Base-by-base conservation (phyloP, 2,329 filamentous ascomycete species). In the Fusarium miscanthi region DNA sequence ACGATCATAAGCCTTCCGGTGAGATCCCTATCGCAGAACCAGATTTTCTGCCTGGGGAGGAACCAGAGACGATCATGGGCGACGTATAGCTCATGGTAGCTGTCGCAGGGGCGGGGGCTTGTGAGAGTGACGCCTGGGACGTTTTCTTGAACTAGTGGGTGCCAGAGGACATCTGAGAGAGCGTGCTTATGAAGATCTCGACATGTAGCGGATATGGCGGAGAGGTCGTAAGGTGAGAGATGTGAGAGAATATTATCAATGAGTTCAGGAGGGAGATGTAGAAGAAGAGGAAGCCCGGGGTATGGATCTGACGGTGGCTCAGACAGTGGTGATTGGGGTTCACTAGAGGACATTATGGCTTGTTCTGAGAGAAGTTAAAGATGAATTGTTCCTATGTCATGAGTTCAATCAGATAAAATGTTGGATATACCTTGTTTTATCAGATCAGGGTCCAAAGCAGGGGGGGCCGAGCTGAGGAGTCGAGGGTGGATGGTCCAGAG, bases 61-160 rank as follows among this genome's bases (percentile, higher is more conserved):
- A 97, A 97, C 95, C 95, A 98, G 76, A 91, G 90, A 1, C 92
- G 91, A 71, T 96, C 88, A 79, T 96, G 93, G 25, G 90, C 87
- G 45, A 87, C 84, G 79, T 93, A 97, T 5, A 97, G 87, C 31
- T 92, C 87, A 63, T 89, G 89, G 81, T 91, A 97, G 30, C 86
- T 90, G 5, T 82, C 74, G 76, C 87, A 91, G 11, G 91, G 91
- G 11, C 85, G 86, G 0, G 91, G 85, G 2, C 86, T 85, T 2
- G 82, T 81, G 33, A 94, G 82, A 17, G 75, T 70, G 59, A 84
- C 78, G 38, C 87, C 82, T 1, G 92, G 91, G 0, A 96, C 83
- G 70, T 93, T 90, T 10, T 86, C 81, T 76, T 94, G 90, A 17
- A 97, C 88, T 23, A 92, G 85, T 2, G 84, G 82, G 46, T 90